Percentiles rank a stretch among this genome's conserved stretches.
phyloP scores from a whole-genome alignment of 805 yeast genomes.

The Nakazawaea peltata region DNA sequence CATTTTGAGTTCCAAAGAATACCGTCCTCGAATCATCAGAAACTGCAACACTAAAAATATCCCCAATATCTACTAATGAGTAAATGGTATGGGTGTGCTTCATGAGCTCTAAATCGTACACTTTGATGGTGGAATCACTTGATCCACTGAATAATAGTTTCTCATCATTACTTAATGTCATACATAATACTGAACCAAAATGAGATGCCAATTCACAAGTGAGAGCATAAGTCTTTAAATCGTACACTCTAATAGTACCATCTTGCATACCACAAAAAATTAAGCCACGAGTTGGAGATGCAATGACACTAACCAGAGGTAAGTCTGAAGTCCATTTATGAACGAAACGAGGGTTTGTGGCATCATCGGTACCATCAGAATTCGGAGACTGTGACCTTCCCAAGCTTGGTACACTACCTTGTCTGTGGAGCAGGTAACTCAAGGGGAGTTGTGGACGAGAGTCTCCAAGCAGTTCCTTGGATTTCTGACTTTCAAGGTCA shows the following conservation, averaged over 20 bases:
- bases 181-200: conserved; percentile 65
- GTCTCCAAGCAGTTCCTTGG: too few relatives aligned
- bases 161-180: conserved; percentile 48
- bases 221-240: conserved; percentile 54
- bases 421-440: too few relatives aligned
- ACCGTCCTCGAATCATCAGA: conserved; percentile 49
- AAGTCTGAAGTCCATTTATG: conserved; percentile 75
- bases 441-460: too few relatives aligned
- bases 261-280: conserved; percentile 90
- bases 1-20: conserved; percentile 88
- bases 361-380: neutral
- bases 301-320: conserved; percentile 65
- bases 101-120: conserved; percentile 59
- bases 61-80: conserved; percentile 85
- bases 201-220: conserved; percentile 52
- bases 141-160: conserved; percentile 73
- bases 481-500: too few relatives aligned
- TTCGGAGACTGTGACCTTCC: too few relatives aligned
- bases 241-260: conserved; percentile 66
- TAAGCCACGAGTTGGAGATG: conserved; percentile 48
- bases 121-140: conserved; percentile 80
- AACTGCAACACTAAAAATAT: conserved; percentile 79
- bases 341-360: conserved; percentile 25
- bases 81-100: conserved; percentile 64
- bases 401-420: too few relatives aligned